Evolutionary conservation across 2,329 filamentous ascomycete species (phyloP).

Genomic region (Fusarium sp.): DNA sequence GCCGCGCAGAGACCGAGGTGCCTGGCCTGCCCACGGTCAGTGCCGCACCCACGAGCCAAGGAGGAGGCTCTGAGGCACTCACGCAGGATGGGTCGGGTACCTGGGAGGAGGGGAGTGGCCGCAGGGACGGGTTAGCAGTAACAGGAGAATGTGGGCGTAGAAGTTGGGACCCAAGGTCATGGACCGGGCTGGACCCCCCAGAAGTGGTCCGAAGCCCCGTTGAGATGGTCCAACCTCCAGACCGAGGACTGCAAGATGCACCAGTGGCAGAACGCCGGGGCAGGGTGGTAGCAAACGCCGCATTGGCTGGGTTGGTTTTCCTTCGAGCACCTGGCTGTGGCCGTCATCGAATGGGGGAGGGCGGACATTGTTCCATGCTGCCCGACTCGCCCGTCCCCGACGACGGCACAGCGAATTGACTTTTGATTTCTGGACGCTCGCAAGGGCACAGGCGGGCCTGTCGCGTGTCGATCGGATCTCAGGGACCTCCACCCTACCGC

Average conservation of each 20-base stretch:
- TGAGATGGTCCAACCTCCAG: constrained; percentile 29
- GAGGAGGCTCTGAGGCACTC: constrained; percentile 3
- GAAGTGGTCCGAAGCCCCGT: constrained; percentile 35
- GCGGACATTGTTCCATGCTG: background rate
- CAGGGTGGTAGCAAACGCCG: constrained; percentile 28
- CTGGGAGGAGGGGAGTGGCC: constrained; percentile 4
- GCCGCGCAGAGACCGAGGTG: constrained; percentile 1
- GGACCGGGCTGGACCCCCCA: constrained; percentile 39
- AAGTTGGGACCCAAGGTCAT: constrained; percentile 23
- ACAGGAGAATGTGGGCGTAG: constrained; percentile 7
- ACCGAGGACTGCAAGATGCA: constrained; percentile 2
- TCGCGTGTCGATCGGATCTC: constrained; percentile 48
- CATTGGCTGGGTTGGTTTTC: constrained; percentile 16
- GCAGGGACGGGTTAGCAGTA: constrained; percentile 8
- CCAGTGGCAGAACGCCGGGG: constrained; percentile 33
- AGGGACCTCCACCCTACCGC: constrained; percentile 45
- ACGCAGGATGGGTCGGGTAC: constrained; percentile 2
- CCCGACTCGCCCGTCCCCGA: constrained; percentile 11
- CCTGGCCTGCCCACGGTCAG: background rate
- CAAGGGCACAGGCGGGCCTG: constrained; percentile 34
- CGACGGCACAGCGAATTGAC: constrained; percentile 38
- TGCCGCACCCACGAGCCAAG: background rate
- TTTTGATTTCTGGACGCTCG: constrained; percentile 28
- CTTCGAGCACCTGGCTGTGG: constrained; percentile 9
- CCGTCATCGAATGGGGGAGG: constrained; percentile 9